A percentile compares a stretch with the other conserved stretches of the same genome.
Evolutionary conservation across 1,139 yeast genomes (phyloP).

Genomic region (Wickerhamomyces sp.): DNA sequence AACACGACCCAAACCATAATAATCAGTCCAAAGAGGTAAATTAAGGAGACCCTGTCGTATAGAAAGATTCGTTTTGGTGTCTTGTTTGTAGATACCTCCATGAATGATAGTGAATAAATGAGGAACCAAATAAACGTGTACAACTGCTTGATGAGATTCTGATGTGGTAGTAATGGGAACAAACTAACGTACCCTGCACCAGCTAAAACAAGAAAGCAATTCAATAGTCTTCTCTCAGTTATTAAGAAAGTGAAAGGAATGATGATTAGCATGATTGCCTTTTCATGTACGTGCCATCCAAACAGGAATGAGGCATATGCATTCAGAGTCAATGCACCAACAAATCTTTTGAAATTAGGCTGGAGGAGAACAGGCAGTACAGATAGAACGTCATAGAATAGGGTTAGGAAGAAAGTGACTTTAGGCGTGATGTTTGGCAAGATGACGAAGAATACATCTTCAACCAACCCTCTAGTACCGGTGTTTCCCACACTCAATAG

Average conservation of each 20-base stretch:
- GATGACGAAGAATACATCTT: constrained; percentile 78
- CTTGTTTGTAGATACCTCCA: constrained; percentile 54
- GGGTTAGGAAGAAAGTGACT: constrained; percentile 69
- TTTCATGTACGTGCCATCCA: constrained; percentile 99
- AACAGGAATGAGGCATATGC: constrained; percentile 88
- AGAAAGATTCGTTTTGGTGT: constrained; percentile 48
- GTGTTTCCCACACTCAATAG: constrained; percentile 39
- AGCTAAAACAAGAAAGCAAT: constrained; percentile 61
- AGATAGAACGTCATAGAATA: constrained; percentile 74
- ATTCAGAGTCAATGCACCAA: constrained; percentile 83
- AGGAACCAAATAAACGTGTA: constrained; percentile 86
- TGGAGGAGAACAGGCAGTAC: constrained; percentile 68
- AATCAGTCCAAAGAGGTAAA: constrained; percentile 63
- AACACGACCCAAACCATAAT: constrained; percentile 58
- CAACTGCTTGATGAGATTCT: constrained; percentile 65
- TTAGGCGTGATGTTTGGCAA: constrained; percentile 78
- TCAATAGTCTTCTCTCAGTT: constrained; percentile 64
- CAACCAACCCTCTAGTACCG: constrained; percentile 79
- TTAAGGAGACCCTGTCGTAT: constrained; percentile 64
- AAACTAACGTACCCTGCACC: constrained; percentile 84
- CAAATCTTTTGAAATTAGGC: constrained; percentile 73
- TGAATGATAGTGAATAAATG: constrained; percentile 66
- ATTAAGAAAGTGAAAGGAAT: constrained; percentile 83
- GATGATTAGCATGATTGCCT: constrained; percentile 85
- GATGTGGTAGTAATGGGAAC: constrained; percentile 81